Conservation (phyloP, 495 filamentous ascomycete genomes). For the Aspergillus avenaceus region DNA sequence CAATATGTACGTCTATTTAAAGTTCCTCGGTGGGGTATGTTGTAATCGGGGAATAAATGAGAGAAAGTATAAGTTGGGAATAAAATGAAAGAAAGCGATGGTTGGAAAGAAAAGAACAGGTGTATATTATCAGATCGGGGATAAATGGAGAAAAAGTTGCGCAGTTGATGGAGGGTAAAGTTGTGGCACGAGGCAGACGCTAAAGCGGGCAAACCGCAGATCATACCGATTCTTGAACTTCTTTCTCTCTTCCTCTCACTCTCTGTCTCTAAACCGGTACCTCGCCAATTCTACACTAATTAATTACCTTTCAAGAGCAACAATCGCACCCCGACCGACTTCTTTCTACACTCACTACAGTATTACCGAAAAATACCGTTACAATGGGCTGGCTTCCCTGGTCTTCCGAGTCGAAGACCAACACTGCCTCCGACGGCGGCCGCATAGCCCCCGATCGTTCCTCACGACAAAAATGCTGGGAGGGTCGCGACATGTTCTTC, state of each 20-base stretch:
- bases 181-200: background rate
- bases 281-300: background rate
- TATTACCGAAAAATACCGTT: conserved; percentile 10
- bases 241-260: background rate
- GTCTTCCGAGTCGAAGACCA: conserved; percentile 32
- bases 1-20: too few species aligned
- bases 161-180: background rate
- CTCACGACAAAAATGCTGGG: conserved; percentile 80
- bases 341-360: background rate
- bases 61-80: too few species aligned
- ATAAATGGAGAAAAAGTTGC: background rate
- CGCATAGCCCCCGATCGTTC: conserved; percentile 71
- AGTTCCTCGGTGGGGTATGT: too few species aligned
- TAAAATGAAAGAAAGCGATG: background rate
- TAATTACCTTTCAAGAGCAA: too few species aligned
- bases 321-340: too few species aligned
- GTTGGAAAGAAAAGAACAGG: background rate
- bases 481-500: conserved; percentile 81
- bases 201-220: background rate
- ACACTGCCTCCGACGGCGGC: conserved; percentile 50
- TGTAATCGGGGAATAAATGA: background rate
- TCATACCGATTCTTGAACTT: background rate
- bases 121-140: background rate
- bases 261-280: background rate
- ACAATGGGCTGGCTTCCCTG: conserved; percentile 46